Percentiles rank a stretch among this genome's conserved stretches.
Conservation (phyloP, 441 rosid species). For the Adansonia grandidieri region DNA sequence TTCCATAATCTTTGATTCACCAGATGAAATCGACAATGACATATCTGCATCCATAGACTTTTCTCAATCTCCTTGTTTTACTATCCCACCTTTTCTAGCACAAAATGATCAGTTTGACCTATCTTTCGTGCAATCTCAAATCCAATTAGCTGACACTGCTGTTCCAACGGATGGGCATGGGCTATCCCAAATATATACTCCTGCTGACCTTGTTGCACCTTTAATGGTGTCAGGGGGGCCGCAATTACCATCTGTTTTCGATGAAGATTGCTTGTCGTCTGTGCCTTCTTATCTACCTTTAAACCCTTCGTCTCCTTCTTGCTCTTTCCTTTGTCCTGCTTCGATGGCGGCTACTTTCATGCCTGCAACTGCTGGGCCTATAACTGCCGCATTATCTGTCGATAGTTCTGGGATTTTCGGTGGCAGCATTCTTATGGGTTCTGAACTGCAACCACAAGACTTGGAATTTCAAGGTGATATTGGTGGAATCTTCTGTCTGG, state of each 20-base stretch:
- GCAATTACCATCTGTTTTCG: slow-evolving; percentile 53
- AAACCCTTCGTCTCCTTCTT: slow-evolving; percentile 66
- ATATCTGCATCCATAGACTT: slow-evolving; percentile 87
- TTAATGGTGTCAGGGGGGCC: slow-evolving; percentile 32
- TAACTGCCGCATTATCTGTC: slow-evolving; percentile 44
- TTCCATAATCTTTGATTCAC: slow-evolving; percentile 59
- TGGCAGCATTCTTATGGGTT: slow-evolving; percentile 45
- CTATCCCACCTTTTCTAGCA: slow-evolving; percentile 46
- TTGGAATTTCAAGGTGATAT: slow-evolving; percentile 67
- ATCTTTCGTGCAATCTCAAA: slow-evolving; percentile 55
- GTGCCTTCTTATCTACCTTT: slow-evolving; percentile 64
- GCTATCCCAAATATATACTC: slow-evolving; percentile 32
- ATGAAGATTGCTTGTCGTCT: slow-evolving; percentile 79
- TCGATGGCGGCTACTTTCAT: slow-evolving; percentile 43
- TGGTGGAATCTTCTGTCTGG: slow-evolving; percentile 60
- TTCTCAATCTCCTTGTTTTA: slow-evolving; percentile 61
- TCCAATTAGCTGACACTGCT: slow-evolving; percentile 37
- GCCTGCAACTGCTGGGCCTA: slow-evolving; percentile 36
- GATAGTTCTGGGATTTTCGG: slow-evolving; percentile 55
- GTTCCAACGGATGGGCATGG: slow-evolving; percentile 21
- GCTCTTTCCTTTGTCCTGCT: slow-evolving; percentile 52
- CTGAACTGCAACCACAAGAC: slow-evolving; percentile 55
- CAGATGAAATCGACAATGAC: slow-evolving; percentile 72
- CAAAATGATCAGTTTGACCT: slow-evolving; percentile 67
- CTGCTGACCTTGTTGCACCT: slow-evolving; percentile 34